Conservation (phyloP, 2,329 filamentous ascomycete species). For the Arthroderma sp. region DNA sequence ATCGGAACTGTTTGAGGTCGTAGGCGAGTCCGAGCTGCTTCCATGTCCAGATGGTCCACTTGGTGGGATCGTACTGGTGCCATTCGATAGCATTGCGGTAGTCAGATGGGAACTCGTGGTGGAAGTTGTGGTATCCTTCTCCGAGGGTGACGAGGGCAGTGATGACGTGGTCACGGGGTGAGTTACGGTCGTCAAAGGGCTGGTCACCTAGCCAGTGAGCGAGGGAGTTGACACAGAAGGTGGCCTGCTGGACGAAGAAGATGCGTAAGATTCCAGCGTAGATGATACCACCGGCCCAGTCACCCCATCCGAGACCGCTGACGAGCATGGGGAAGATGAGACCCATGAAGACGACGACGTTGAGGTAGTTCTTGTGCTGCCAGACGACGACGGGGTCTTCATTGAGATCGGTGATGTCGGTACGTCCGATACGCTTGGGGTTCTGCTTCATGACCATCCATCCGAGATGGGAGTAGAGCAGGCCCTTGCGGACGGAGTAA, state of each 20-base stretch:
- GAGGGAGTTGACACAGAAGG: constrained; percentile 85
- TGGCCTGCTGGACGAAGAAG: constrained; percentile 84
- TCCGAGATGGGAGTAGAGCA: constrained; percentile 71
- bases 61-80: constrained; percentile 86
- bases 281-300: constrained; percentile 70
- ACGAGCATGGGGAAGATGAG: constrained; percentile 63
- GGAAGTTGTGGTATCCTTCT: constrained; percentile 90
- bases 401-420: constrained; percentile 79
- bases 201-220: constrained; percentile 87
- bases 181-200: constrained; percentile 87
- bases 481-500: constrained; percentile 79
- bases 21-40: constrained; percentile 75
- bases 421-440: constrained; percentile 75
- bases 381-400: constrained; percentile 74
- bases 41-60: constrained; percentile 77
- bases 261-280: constrained; percentile 77
- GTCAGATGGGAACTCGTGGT: constrained; percentile 87
- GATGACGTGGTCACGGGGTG: constrained; percentile 74
- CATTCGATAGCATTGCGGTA: constrained; percentile 87
- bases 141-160: constrained; percentile 76
- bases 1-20: constrained; percentile 80
- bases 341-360: constrained; percentile 65
- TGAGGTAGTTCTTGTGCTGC: constrained; percentile 80
- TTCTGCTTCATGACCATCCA: constrained; percentile 95
- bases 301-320: constrained; percentile 66